Evolutionary conservation across 176 grass and related monocot genomes (phyloP).

Genomic region (Saccharum spontaneum): DNA sequence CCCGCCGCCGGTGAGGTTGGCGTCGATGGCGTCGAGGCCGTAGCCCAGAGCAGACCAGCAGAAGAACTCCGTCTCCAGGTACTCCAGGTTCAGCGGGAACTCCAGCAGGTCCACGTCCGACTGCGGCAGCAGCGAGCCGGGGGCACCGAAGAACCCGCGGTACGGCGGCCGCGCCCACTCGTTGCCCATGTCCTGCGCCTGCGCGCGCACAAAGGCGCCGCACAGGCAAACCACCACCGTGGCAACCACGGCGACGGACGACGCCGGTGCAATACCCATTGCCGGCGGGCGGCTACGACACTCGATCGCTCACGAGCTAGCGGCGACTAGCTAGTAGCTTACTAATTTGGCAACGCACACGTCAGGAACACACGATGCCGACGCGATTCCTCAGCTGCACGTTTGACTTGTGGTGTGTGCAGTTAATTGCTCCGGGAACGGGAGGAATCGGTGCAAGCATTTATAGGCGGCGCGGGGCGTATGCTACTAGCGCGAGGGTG

Average conservation of each 20-base stretch:
- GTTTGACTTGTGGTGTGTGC: slow-evolving; percentile 21
- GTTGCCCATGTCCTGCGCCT: slow-evolving; percentile 50
- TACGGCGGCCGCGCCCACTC: slow-evolving; percentile 42
- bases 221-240: neutral
- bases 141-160: slow-evolving; percentile 29
- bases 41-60: slow-evolving; percentile 62
- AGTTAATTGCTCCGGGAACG: slow-evolving; percentile 13
- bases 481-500: neutral
- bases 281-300: neutral
- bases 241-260: neutral
- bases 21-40: slow-evolving; percentile 65
- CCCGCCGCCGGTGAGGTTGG: slow-evolving; percentile 58
- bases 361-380: neutral
- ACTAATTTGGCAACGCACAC: neutral
- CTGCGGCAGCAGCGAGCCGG: slow-evolving; percentile 37
- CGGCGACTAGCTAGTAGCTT: neutral
- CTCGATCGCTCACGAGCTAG: neutral
- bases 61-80: slow-evolving; percentile 90
- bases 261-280: slow-evolving; percentile 5
- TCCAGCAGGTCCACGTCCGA: slow-evolving; percentile 75
- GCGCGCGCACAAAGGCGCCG: neutral
- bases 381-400: neutral
- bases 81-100: slow-evolving; percentile 89
- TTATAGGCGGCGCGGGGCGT: slow-evolving; percentile 28
- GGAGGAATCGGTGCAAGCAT: slow-evolving; percentile 19